A percentile compares a stretch with the other conserved stretches of the same genome.
Evolutionary conservation across 2,329 filamentous ascomycete species (phyloP).

Genomic region (Mycocentrospora acerina): DNA sequence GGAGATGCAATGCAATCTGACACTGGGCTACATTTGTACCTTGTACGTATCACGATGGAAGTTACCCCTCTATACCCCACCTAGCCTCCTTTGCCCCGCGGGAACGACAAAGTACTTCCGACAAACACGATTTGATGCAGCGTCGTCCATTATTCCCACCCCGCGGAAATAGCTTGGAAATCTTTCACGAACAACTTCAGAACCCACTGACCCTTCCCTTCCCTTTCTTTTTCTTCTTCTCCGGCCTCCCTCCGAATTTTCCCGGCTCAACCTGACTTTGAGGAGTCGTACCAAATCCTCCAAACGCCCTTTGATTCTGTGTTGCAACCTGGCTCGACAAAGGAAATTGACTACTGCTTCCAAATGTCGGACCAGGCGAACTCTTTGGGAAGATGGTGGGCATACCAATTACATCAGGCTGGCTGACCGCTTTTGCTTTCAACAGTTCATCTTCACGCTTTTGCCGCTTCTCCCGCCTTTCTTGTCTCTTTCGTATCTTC

Average conservation of each 20-base stretch:
- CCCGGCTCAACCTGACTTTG: conserved; percentile 40
- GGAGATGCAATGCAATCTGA: neutral
- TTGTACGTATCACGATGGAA: conserved; percentile 4
- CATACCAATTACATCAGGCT: conserved; percentile 14
- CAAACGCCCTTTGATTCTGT: conserved; percentile 6
- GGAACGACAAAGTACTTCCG: too few relatives aligned
- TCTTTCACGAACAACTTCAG: neutral
- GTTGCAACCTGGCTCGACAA: conserved; percentile 7
- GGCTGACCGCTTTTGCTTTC: conserved; percentile 20
- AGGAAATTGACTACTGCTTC: conserved; percentile 29
- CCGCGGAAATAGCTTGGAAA: too few relatives aligned
- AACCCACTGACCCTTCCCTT: conserved; percentile 40
- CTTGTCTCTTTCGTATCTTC: conserved; percentile 41
- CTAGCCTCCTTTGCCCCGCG: too few relatives aligned
- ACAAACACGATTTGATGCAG: too few relatives aligned
- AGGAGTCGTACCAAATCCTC: conserved; percentile 9
- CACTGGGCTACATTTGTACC: neutral
- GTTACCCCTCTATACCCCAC: conserved; percentile 22
- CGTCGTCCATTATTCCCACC: too few relatives aligned
- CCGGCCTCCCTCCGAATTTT: conserved; percentile 34
- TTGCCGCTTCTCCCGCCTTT: conserved; percentile 45
- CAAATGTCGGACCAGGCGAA: conserved; percentile 28
- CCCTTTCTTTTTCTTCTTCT: conserved; percentile 37
- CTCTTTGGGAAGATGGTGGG: conserved; percentile 18
- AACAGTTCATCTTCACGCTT: conserved; percentile 40